These are phyloP conservation scores for Corylus heterophylla DNA, from an alignment of 306 rosid species.

Conservation along the genomic window DNA sequence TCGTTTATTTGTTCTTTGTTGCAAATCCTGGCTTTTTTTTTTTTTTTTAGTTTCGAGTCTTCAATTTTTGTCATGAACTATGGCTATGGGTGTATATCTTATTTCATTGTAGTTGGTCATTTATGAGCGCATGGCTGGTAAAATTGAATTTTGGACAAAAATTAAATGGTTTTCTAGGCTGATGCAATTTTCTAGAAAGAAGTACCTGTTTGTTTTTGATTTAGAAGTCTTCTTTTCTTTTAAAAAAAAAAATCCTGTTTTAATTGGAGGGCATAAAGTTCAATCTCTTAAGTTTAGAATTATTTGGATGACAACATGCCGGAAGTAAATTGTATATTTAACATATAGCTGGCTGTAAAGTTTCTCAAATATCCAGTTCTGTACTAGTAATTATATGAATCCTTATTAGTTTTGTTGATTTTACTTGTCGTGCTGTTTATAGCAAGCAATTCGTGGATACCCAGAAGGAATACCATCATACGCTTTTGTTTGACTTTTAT, in stretches of 20 bases:
- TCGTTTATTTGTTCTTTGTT: neutral
- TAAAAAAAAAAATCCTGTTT: neutral
- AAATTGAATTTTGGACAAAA: neutral
- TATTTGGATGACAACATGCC: neutral
- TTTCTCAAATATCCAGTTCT: neutral
- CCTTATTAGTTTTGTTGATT: neutral
- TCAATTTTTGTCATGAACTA: neutral
- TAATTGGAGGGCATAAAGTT: constrained; percentile 5
- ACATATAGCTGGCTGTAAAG: neutral
- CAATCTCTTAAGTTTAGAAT: neutral
- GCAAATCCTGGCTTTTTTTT: neutral
- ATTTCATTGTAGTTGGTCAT: neutral
- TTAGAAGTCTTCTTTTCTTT: too few relatives aligned
- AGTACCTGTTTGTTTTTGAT: neutral
- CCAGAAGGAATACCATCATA: neutral
- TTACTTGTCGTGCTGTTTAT: neutral
- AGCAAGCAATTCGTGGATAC: neutral
- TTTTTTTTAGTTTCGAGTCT: neutral
- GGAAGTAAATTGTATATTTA: neutral
- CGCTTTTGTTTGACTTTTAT: neutral
- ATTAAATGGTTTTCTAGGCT: constrained; percentile 23
- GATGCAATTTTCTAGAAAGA: neutral
- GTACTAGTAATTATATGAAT: neutral
- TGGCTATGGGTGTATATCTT: neutral
- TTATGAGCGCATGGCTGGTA: constrained; percentile 23